Conservation (phyloP, 2,329 filamentous ascomycete species). For the Didymella sp. region DNA sequence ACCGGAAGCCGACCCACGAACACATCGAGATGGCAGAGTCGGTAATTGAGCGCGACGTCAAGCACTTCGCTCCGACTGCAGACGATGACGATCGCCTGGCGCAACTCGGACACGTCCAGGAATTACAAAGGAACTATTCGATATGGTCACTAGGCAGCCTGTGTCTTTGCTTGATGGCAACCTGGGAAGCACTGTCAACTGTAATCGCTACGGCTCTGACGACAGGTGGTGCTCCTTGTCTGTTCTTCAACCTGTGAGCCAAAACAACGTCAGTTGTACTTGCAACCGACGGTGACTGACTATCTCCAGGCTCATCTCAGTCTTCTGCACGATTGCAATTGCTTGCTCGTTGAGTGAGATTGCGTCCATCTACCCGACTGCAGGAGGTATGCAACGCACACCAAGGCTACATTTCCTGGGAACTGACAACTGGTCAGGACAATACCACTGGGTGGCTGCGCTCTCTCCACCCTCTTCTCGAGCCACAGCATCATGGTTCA, state of each 20-base stretch:
- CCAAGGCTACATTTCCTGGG: slow-evolving; percentile 1
- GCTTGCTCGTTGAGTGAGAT: slow-evolving; percentile 74
- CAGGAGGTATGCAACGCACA: slow-evolving; percentile 61
- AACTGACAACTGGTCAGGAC: slow-evolving; percentile 41
- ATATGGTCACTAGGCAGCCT: slow-evolving; percentile 55
- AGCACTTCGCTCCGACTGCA: slow-evolving; percentile 7
- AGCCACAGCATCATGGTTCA: slow-evolving; percentile 50
- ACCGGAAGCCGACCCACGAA: slow-evolving; percentile 10
- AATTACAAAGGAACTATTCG: slow-evolving; percentile 50
- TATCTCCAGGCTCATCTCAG: slow-evolving; percentile 51
- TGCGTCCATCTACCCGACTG: slow-evolving; percentile 75
- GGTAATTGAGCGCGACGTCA: slow-evolving; percentile 17
- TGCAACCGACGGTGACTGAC: background rate
- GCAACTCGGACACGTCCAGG: slow-evolving; percentile 32
- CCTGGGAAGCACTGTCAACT: slow-evolving; percentile 59
- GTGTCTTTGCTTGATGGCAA: slow-evolving; percentile 59
- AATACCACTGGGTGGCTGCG: slow-evolving; percentile 57
- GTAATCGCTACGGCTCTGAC: slow-evolving; percentile 56
- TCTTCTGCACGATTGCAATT: slow-evolving; percentile 66
- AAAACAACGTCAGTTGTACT: background rate
- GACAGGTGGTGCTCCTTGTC: slow-evolving; percentile 56
- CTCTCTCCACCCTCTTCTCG: slow-evolving; percentile 46
- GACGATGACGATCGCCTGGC: slow-evolving; percentile 28
- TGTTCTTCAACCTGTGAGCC: slow-evolving; percentile 56
- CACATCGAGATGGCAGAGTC: slow-evolving; percentile 21